Evolutionary conservation across 73 alveolate genomes (phyloP), one percentile per base, ranked within the genome.

Genomic region (Paramecium biaurelia): DNA sequence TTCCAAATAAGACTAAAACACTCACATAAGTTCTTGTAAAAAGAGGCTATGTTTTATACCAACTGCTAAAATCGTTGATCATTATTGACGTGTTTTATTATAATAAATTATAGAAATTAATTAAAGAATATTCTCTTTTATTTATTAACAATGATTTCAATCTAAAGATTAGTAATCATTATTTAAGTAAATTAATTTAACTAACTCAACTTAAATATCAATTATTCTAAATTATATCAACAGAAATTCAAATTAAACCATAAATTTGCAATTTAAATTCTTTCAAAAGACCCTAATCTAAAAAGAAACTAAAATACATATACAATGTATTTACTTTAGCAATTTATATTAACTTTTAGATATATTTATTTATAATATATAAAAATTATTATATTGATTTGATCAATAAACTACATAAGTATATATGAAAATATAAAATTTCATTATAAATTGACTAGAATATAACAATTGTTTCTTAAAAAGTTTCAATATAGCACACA

Each of bases 21-120:
- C 90, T 68, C 21, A 87, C 70, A 45, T 67, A 87, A 32, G 93
- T 67, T 42, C 93, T 87, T 41, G 93, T 67, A 38, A 87, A 72
- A 5, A 87, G 30, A n/a, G 89, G 90, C 23, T 57, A 41, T 1
- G 7, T 42, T 20, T 10, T 35, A 42, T 87, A 87, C 93, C 93
- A 87, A 70, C 59, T 30, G 28, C 41, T 87, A 18, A 87, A 37
- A 24, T 87, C 93, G 15, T 87, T 53, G 18, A 87, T 68, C 86
- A 67, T 63, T 5, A 6, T 47, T 38, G 53, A 34, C 88, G 85
- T 28, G 84, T 87, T 41, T 11, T 86, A 21, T 41, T 53, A 53
- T 18, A 18, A 53, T 53, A 53, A 53, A n/a, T n/a, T 53, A 18
- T 5, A 53, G 68, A 53, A 79, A 24, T 42, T 43, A 30, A 43